A percentile compares a stretch with the other conserved stretches of the same genome.
These are phyloP conservation scores for Fusarium pseudocircinatum DNA, from an alignment of 2,329 filamentous ascomycete genomes.

Conservation along the genomic window DNA sequence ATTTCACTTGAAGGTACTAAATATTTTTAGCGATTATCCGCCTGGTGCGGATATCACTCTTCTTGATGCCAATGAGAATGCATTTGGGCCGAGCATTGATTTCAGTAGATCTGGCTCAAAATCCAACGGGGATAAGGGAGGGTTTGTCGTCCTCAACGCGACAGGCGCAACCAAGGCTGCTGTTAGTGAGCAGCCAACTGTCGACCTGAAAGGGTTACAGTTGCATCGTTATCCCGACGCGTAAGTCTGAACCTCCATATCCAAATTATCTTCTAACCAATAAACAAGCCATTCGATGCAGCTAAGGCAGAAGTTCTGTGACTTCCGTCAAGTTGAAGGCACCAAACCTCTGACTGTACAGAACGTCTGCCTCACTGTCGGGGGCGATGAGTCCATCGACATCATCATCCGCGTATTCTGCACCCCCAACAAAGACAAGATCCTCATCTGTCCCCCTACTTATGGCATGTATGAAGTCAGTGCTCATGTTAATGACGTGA, in stretches of 20 bases:
- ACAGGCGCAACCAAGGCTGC: neutral
- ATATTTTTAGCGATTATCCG: neutral
- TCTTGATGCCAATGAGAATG: neutral
- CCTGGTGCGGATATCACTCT: neutral
- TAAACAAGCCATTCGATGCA: neutral
- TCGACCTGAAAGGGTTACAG: neutral
- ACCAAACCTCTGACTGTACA: neutral
- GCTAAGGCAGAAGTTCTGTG: neutral
- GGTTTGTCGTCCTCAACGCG: rapidly evolving
- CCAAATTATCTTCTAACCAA: neutral
- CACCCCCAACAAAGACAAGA: neutral
- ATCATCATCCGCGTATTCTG: neutral
- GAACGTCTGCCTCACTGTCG: neutral
- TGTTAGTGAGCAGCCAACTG: neutral
- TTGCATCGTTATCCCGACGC: neutral
- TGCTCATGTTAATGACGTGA: neutral
- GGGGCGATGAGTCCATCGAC: neutral
- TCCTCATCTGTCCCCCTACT: neutral
- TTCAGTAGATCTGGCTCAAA: neutral
- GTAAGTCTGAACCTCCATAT: neutral
- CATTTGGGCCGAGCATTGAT: neutral
- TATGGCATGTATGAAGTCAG: neutral
- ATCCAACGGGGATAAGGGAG: rapidly evolving
- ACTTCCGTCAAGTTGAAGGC: neutral
- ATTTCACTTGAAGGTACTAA: neutral